Evolutionary conservation across 768 basidiomycete species (phyloP), one percentile per base, ranked within the genome.

Genomic region (Phaeotremella fagi): DNA sequence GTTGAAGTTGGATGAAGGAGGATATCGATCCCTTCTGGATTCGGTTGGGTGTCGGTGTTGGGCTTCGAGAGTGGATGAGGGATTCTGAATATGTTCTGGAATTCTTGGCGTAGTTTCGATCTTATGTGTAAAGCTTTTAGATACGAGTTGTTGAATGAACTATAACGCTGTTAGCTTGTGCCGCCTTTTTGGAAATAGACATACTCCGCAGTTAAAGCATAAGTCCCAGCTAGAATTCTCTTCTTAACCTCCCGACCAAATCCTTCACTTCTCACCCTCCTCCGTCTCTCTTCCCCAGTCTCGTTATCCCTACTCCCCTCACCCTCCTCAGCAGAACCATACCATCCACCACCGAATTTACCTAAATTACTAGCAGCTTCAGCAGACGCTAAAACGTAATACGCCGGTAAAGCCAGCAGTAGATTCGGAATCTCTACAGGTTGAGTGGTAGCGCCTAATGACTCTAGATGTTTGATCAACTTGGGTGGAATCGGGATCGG

Each of bases 101-200:
- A 91, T 64, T 97, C 92, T 3, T 79, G 64, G 53, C 82, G 81
- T 47, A 99, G 77, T 6, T 81, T 75, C 45, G 80, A 79, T 1
- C 94, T 84, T 9, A 97, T 81, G 27, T 83, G 80, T 57, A 90
- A 86, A 0, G 94, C 92, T 77, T 94, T 90, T 4, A 98, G 79
- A 71, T 90, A 99, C 73, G 94, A 97, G 67, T 94, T 97, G 75
- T 97, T 87, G 68, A 91, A 97, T n/a, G 90, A 90, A 52, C 90
- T 97, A 63, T 5, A 35, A 28, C 12, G 38, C 6, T 33, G 7
- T 53, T 23, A 44, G 16, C 47, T 23, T 31, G 44, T 15, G 33
- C 27, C 24, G 28, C 20, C 22, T 26, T 24, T 15, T 33, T 33
- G 31, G 15, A 23, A 12, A 15, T 28, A 28, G 24, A 57, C 87